Evolutionary conservation across 2,329 filamentous ascomycete genomes (phyloP), one percentile per base, ranked within the genome.

Genomic region (Aphanocladium album): DNA sequence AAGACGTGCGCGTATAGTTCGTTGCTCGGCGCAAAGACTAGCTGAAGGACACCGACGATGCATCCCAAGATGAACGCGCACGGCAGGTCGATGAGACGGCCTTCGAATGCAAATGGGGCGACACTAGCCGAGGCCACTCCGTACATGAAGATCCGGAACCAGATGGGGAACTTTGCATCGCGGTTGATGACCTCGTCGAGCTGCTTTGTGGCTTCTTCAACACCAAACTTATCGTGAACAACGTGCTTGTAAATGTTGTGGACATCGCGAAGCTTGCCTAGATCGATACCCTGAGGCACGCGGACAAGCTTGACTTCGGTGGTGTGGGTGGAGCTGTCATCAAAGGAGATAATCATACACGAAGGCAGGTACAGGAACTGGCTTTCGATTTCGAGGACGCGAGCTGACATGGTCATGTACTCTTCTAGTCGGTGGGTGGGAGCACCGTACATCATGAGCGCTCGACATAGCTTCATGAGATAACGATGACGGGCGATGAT

Each of bases 331-430:
- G 76, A 74, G 64, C 76, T 79, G 64, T 93, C 90, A 68, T 90
- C 92, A 69, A 97, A 96, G 5, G 91, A 93, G 70, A 96, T 89
- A 60, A 97, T 90, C 93, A 97, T 97, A 69, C 90, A 96, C 0
- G 90, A 90, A 0, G 93, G 92, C 33, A 96, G 85, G 71, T 96
- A 97, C 23, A 96, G 77, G 67, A 95, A 96, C 68, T 96, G 91
- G 6, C 89, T 89, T 65, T 96, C 89, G 17, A 96, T 93, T 72
- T 93, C 90, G 41, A 97, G 82, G 1, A 95, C 90, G n/a, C 90
- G 83, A 1, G 93, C 88, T 9, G 90, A 92, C 89, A 93, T 96
- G 64, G 83, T 87, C 84, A 97, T 88, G 72, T 96, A 96, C 71
- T 96, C 89, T 73, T 97, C 93, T 21, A 97, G 79, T 12, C 93